These are phyloP conservation scores for Gremmenia infestans DNA, from an alignment of 2,329 filamentous ascomycete species.

Conservation along the genomic window DNA sequence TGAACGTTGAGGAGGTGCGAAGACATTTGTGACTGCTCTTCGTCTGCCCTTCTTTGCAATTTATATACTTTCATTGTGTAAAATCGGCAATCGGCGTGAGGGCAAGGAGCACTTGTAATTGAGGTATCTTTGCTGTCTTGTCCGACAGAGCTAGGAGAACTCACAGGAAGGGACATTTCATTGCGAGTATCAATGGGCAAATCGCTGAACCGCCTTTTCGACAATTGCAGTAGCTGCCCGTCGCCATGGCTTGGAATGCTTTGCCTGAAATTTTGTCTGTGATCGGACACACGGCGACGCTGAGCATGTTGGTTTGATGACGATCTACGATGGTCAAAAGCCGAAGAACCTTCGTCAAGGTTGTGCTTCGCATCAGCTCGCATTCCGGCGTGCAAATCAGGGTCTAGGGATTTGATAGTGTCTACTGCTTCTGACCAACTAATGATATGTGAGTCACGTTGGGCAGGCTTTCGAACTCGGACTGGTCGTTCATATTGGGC, in stretches of 20 bases:
- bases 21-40: conserved; percentile 25
- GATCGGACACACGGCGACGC: conserved; percentile 1
- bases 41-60: conserved; percentile 17
- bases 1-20: conserved; percentile 23
- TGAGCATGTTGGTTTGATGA: background rate
- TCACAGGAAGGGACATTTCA: background rate
- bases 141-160: background rate
- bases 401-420: conserved; percentile 24
- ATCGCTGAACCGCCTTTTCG: conserved; percentile 1
- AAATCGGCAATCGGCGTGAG: conserved; percentile 21
- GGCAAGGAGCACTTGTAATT: conserved; percentile 17
- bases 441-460: conserved; percentile 24
- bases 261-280: background rate
- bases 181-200: background rate
- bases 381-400: conserved; percentile 25
- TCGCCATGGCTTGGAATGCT: background rate
- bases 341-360: conserved; percentile 7
- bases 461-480: conserved; percentile 21
- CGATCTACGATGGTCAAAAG: conserved; percentile 1
- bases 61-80: conserved; percentile 14
- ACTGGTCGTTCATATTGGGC: conserved; percentile 5
- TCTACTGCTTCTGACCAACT: conserved; percentile 30
- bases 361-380: conserved; percentile 17
- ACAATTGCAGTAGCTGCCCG: background rate
- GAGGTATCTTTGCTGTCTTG: background rate